A percentile compares a stretch with the other conserved stretches of the same genome.
Evolutionary conservation across 2,329 filamentous ascomycete species (phyloP).

Genomic region (Fusarium scirpi): DNA sequence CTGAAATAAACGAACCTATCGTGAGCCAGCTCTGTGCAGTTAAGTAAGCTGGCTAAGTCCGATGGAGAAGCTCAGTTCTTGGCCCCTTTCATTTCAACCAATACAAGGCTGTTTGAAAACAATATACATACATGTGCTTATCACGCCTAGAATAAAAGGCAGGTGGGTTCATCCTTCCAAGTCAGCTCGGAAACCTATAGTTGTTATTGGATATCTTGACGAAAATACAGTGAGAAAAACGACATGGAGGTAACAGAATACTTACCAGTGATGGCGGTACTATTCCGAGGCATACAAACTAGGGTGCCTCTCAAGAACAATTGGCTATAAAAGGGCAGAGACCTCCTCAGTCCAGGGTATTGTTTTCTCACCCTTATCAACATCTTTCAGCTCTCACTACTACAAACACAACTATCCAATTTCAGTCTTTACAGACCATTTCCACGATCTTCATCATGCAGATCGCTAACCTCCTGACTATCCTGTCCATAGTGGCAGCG

Average conservation of each 20-base stretch:
- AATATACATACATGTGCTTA: not conserved
- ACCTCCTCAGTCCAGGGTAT: too few relatives aligned
- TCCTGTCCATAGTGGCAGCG: not conserved
- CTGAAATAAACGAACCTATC: not conserved
- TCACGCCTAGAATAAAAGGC: not conserved
- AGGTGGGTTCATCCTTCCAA: not conserved
- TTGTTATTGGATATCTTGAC: not conserved
- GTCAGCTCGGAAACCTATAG: not conserved
- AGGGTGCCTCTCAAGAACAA: fast-evolving
- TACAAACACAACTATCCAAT: fast-evolving
- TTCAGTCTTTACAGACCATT: not conserved
- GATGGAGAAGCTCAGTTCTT: not conserved
- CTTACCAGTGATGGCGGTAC: not conserved
- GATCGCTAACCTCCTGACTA: not conserved
- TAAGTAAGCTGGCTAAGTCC: not conserved
- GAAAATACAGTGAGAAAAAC: not conserved
- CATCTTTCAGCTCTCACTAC: fast-evolving
- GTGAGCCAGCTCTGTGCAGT: not conserved
- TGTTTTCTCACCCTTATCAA: too few relatives aligned
- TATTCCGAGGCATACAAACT: not conserved
- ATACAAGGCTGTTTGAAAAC: not conserved
- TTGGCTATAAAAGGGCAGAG: not conserved
- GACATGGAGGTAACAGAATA: not conserved
- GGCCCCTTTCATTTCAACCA: not conserved
- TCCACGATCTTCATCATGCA: not conserved